These are phyloP conservation scores for Geranomyces michiganensis DNA, from an alignment of 192 early-diverging fungal genomes.

Conservation along the genomic window DNA sequence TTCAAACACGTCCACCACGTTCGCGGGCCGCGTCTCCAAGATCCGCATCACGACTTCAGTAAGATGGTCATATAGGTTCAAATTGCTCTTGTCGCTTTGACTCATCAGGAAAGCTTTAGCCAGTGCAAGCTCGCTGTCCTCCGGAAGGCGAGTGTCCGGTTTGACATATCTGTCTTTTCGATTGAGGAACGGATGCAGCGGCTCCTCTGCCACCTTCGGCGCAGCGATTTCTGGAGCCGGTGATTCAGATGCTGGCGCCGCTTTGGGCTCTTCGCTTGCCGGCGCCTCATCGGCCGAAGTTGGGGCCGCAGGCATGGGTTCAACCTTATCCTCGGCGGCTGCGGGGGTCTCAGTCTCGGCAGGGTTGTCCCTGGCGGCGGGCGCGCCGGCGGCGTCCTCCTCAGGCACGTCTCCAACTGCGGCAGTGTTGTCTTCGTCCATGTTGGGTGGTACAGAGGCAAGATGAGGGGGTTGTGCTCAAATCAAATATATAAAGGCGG, in stretches of 20 bases:
- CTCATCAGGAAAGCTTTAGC: constrained; percentile 52
- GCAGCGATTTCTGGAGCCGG: not conserved
- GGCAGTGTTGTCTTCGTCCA: not conserved
- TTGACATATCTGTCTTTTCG: constrained; percentile 45
- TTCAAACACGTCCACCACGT: constrained; percentile 54
- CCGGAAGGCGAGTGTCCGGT: constrained; percentile 40
- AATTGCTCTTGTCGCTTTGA: constrained; percentile 44
- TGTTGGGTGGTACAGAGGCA: not conserved
- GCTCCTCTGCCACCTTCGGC: not conserved
- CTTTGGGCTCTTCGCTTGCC: constrained; percentile 1
- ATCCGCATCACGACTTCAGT: constrained; percentile 50
- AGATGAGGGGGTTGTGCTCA: too few species aligned
- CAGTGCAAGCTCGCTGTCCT: constrained; percentile 51
- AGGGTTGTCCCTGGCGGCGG: not conserved
- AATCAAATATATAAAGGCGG: too few species aligned
- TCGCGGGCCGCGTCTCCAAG: constrained; percentile 47
- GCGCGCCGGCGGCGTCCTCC: constrained; percentile 1
- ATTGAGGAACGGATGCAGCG: constrained; percentile 34
- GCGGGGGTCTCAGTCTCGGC: not conserved
- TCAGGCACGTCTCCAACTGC: not conserved
- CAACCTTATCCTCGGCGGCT: not conserved
- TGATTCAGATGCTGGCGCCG: not conserved
- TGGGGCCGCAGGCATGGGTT: not conserved
- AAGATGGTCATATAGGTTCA: constrained; percentile 57
- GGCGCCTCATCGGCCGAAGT: not conserved